These are phyloP conservation scores for Rhododendron henanense DNA, from an alignment of 148 eudicot species.

Conservation along the genomic window DNA sequence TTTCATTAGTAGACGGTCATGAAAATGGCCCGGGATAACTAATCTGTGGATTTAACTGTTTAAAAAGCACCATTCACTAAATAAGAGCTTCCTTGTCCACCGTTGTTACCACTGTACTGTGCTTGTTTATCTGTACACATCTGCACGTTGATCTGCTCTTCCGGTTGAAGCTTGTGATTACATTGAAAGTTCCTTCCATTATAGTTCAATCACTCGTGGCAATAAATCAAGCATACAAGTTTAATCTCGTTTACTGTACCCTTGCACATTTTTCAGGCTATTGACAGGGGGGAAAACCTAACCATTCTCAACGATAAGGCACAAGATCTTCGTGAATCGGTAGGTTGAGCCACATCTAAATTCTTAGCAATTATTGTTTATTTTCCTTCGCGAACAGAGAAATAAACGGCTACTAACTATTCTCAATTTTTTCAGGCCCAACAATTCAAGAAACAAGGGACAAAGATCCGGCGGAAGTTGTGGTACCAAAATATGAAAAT, in stretches of 20 bases:
- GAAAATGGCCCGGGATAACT: background rate
- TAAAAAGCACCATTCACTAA: background rate
- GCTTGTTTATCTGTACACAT: background rate
- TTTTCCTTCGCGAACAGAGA: background rate
- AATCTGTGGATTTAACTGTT: background rate
- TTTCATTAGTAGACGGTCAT: background rate
- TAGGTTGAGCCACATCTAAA: background rate
- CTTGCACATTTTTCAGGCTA: constrained; percentile 2
- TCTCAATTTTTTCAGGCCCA: constrained; percentile 27
- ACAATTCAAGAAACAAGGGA: constrained; percentile 32
- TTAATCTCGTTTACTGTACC: background rate
- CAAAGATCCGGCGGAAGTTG: constrained; percentile 52
- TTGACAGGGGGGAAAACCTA: constrained; percentile 13
- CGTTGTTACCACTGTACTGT: background rate
- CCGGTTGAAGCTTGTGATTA: background rate
- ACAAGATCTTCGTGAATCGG: constrained; percentile 17
- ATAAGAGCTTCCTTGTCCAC: background rate
- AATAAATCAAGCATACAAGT: background rate
- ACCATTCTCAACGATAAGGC: constrained; percentile 10
- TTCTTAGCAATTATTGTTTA: background rate
- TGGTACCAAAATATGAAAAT: constrained; percentile 63
- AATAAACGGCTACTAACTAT: background rate
- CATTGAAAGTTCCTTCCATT: background rate
- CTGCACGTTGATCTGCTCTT: background rate
- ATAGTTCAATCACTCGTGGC: background rate